Evolutionary conservation across 805 yeast genomes (phyloP).

Genomic region (Saccharomycopsis sp.): DNA sequence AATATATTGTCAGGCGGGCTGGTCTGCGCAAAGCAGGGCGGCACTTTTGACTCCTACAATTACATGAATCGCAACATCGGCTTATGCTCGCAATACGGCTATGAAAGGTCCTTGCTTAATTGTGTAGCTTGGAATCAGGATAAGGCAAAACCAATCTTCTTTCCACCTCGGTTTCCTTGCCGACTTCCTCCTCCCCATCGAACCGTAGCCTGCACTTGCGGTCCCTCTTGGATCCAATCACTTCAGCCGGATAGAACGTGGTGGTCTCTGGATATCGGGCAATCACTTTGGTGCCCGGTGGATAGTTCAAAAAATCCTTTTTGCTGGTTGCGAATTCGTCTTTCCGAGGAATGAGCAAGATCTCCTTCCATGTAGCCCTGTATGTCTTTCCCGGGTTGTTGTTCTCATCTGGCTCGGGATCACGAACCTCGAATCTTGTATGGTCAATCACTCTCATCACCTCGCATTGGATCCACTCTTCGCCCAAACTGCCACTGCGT

Average conservation of each 20-base stretch:
- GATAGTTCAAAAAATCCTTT: conserved; percentile 40
- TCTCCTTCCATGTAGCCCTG: conserved; percentile 74
- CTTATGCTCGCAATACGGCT: no score
- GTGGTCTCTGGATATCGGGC: conserved; percentile 98
- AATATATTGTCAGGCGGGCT: no score
- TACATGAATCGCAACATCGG: no score
- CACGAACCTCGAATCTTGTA: conserved; percentile 74
- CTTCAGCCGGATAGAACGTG: conserved; percentile 91
- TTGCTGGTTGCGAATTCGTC: no score
- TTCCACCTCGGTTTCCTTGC: conserved; percentile 89
- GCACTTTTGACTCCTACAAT: no score
- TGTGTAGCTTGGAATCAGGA: conserved; percentile 31
- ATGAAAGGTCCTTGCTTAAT: no score
- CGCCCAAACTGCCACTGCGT: conserved; percentile 50
- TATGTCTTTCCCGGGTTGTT: conserved; percentile 82
- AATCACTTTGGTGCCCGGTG: conserved; percentile 71
- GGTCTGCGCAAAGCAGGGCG: no score
- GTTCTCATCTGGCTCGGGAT: conserved; percentile 94
- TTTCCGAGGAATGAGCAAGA: conserved; percentile 58
- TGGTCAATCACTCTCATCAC: conserved; percentile 57
- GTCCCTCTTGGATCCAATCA: conserved; percentile 64
- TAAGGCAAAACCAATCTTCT: conserved; percentile 74
- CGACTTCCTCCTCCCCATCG: conserved; percentile 96
- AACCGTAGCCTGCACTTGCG: conserved; percentile 73
- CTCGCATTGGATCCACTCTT: conserved; percentile 95